A percentile compares a stretch with the other conserved stretches of the same genome.
These are phyloP conservation scores for Luffa acutangula DNA, from an alignment of 306 rosid species.

Conservation along the genomic window DNA sequence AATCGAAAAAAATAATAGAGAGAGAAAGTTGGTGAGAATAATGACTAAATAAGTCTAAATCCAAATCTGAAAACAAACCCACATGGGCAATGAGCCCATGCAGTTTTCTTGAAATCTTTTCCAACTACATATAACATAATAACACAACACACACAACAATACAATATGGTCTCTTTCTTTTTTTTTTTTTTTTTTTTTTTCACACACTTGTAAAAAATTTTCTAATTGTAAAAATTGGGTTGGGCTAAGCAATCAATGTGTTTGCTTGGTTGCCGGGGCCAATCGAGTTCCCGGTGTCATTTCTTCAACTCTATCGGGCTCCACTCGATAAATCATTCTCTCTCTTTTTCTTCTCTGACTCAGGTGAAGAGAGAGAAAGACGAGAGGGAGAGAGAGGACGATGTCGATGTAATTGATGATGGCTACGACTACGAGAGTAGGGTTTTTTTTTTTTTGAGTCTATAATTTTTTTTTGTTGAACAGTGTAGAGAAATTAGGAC, in stretches of 20 bases:
- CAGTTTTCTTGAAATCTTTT: not conserved
- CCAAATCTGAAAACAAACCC: slow-evolving; percentile 2
- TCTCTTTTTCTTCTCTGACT: not conserved
- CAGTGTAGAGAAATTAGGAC: not conserved
- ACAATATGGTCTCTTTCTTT: too few relatives aligned
- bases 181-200: too few relatives aligned
- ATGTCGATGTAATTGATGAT: not conserved
- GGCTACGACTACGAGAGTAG: not conserved
- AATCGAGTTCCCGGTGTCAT: not conserved
- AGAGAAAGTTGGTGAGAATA: not conserved
- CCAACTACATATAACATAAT: too few relatives aligned
- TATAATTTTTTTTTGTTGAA: not conserved
- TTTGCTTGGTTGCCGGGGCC: not conserved
- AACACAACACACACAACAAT: too few relatives aligned
- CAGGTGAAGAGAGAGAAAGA: not conserved
- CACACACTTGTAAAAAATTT: too few relatives aligned
- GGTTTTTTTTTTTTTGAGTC: not conserved
- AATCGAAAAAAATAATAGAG: not conserved
- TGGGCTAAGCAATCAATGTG: not conserved
- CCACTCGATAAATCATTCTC: not conserved
- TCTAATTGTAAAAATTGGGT: not conserved
- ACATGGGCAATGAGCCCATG: not conserved
- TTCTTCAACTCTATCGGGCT: not conserved
- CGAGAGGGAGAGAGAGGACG: not conserved
- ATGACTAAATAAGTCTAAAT: not conserved